phyloP scores from a whole-genome alignment of 371 early-diverging fungal genomes.

The Mortierella sp. region DNA sequence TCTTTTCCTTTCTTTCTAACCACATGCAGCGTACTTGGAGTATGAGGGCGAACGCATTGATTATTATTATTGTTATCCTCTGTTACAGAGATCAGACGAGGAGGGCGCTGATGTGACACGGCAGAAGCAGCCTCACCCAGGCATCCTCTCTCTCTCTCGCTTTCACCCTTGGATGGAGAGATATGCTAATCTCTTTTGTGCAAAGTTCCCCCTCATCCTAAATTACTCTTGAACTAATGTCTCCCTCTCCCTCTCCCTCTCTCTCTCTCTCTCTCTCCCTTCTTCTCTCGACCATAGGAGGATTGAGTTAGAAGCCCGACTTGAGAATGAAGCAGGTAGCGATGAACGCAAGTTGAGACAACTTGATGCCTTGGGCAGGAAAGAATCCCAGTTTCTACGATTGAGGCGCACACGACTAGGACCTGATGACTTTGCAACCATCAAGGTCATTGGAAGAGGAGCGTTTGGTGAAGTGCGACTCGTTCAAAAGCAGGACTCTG shows the following conservation, averaged over 20 bases:
- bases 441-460: slow-evolving; percentile 97
- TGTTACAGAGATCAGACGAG: too few species aligned
- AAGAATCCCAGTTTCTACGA: slow-evolving; percentile 92
- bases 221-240: too few species aligned
- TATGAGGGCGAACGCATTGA: too few species aligned
- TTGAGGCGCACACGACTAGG: slow-evolving; percentile 89
- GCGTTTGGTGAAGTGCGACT: slow-evolving; percentile 98
- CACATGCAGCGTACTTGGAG: too few species aligned
- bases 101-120: too few species aligned
- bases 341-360: slow-evolving; percentile 88
- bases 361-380: slow-evolving; percentile 74
- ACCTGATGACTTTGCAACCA: slow-evolving; percentile 90
- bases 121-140: too few species aligned
- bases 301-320: slow-evolving; percentile 76
- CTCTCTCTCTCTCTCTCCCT: not conserved
- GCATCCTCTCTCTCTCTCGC: too few species aligned
- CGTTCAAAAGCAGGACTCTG: slow-evolving; percentile 93
- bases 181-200: too few species aligned
- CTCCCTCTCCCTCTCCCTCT: not conserved
- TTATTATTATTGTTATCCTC: too few species aligned
- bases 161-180: too few species aligned
- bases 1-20: too few species aligned
- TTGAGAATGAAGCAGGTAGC: slow-evolving; percentile 76
- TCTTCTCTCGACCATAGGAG: slow-evolving; percentile 58
- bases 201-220: too few species aligned